These are phyloP conservation scores for Candida coleopterorum DNA, from an alignment of 805 yeast species.

Conservation along the genomic window DNA sequence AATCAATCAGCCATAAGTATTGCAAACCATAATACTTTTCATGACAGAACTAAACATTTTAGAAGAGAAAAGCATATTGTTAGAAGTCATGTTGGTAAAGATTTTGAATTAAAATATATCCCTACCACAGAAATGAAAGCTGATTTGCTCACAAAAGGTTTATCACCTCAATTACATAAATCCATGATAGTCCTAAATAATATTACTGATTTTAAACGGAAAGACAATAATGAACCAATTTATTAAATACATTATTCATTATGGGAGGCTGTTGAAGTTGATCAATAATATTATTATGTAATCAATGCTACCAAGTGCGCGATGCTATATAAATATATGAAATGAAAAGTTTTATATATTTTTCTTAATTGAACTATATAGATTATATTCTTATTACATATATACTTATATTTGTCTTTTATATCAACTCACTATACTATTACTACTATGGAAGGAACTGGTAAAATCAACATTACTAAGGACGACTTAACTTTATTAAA, in stretches of 20 bases:
- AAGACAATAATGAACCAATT: not conserved
- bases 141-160: not conserved
- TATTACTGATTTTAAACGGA: not conserved
- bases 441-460: too few species aligned
- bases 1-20: not conserved
- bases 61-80: not conserved
- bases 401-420: too few species aligned
- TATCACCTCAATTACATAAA: not conserved
- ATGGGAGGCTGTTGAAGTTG: not conserved
- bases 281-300: too few species aligned
- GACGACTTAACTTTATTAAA: too few species aligned
- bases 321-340: too few species aligned
- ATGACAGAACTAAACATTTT: not conserved
- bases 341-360: too few species aligned
- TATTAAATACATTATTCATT: not conserved
- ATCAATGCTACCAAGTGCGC: too few species aligned
- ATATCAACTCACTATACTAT: too few species aligned
- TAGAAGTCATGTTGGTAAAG: not conserved
- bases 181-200: not conserved
- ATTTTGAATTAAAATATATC: not conserved
- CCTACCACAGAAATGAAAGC: not conserved
- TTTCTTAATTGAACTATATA: too few species aligned
- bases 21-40: not conserved
- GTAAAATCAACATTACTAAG: too few species aligned
- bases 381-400: too few species aligned